Base-by-base conservation (phyloP, 176 grass and related monocot species). In the Rhynchospora tenuis region DNA sequence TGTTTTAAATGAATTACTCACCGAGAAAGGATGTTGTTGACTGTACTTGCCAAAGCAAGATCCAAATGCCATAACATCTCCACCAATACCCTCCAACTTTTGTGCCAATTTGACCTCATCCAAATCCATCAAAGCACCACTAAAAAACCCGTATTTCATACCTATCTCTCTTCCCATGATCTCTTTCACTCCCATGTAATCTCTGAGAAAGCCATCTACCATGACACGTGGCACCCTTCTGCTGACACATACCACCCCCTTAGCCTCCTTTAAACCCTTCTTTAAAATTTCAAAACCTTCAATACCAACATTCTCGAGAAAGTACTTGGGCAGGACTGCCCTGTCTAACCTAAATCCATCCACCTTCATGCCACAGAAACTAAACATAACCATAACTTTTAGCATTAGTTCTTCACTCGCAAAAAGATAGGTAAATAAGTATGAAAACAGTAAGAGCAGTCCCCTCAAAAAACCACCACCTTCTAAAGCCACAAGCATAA, bases 401-500 rank as follows among this genome's bases (percentile, higher is more conserved):
- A 73, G 31, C 80, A 81, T 57, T 67, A 63, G 19, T n/a, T 51
- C 87, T 55, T 78, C 73, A 23, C 81, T 71, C 31, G 33, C 33
- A 38, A 91, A 43, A 29, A 87, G 59, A 45, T 27, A 47, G 23
- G 93, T 11, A 27, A 88, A 28, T 14, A 91, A 89, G 74, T 93
- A 89, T 66, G 89, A 47, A 51, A 76, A 48, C 5, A 97, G 85
- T 0, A 97, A 86, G 0, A 93, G 74, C 0, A 97, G 57, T 0
- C 91, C 94, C 0, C 94, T 88, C 17, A 97, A 66, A 44, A 89
- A 88, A 6, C 89, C 85, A 45, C 94, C 94, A 33, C 85, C 90
- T 88, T 97, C 94, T 74, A 97, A 57, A 42, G 91, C 91, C 20
- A 97, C 89, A 33, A 93, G 91, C 94, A 97, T 97, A 85, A 97